Evolutionary conservation across 371 early-diverging fungal genomes (phyloP).

Genomic region (Furculomyces boomerangus): DNA sequence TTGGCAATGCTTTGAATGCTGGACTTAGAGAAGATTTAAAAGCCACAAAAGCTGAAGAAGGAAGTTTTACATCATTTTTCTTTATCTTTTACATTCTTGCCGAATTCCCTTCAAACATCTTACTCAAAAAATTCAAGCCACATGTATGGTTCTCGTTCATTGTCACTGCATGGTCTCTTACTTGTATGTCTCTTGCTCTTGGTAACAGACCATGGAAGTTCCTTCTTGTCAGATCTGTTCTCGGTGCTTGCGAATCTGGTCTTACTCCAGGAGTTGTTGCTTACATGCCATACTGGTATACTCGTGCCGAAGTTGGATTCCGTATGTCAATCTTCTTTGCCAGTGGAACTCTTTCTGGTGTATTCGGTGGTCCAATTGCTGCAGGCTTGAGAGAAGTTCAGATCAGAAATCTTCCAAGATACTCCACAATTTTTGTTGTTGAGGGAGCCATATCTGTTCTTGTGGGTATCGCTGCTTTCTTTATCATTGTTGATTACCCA

Average conservation of each 20-base stretch:
- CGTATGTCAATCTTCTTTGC: slow-evolving; percentile 23
- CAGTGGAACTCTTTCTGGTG: slow-evolving; percentile 23
- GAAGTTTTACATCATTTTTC: slow-evolving; percentile 39
- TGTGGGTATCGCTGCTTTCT: slow-evolving; percentile 34
- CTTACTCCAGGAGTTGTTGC: slow-evolving; percentile 30
- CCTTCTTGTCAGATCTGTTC: slow-evolving; percentile 30
- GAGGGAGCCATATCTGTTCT: slow-evolving; percentile 50
- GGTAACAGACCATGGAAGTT: slow-evolving; percentile 28
- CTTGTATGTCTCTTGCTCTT: slow-evolving; percentile 37
- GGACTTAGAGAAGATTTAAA: slow-evolving; percentile 26
- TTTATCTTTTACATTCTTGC: slow-evolving; percentile 47
- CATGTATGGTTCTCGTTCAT: slow-evolving; percentile 32
- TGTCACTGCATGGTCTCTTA: slow-evolving; percentile 31
- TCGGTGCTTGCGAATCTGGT: slow-evolving; percentile 42
- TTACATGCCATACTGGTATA: slow-evolving; percentile 22
- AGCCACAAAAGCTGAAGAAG: slow-evolving; percentile 24
- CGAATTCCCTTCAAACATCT: slow-evolving; percentile 39
- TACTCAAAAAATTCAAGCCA: slow-evolving; percentile 31
- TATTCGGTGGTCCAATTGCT: slow-evolving; percentile 38
- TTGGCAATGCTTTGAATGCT: slow-evolving; percentile 9
- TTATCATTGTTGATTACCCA: slow-evolving; percentile 51
- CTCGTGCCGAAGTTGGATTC: slow-evolving; percentile 15
- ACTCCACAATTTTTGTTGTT: slow-evolving; percentile 40
- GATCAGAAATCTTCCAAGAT: slow-evolving; percentile 9
- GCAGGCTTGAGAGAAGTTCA: slow-evolving; percentile 34